Evolutionary conservation across 495 filamentous ascomycete species (phyloP).

Genomic region (Aspergillus wentii): DNA sequence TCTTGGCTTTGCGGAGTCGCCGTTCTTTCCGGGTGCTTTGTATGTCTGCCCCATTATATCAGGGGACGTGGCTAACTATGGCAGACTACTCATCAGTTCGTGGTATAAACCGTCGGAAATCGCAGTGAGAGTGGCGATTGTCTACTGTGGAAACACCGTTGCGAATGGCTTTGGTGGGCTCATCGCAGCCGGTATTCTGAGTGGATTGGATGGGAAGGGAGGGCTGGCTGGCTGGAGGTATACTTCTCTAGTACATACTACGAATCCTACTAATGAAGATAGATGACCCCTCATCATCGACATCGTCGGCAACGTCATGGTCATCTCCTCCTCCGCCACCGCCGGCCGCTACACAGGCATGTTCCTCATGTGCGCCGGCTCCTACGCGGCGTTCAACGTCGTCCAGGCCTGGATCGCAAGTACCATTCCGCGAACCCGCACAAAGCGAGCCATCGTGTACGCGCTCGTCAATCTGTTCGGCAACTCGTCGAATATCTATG

Average conservation of each 20-base stretch:
- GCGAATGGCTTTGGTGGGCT: conserved; percentile 21
- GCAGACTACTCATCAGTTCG: conserved; percentile 13
- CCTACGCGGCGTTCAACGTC: conserved; percentile 20
- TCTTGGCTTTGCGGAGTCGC: conserved; percentile 42
- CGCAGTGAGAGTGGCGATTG: conserved; percentile 15
- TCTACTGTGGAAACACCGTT: conserved; percentile 19
- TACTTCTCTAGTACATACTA: too few species aligned
- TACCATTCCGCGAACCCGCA: conserved; percentile 14
- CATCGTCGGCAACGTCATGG: conserved; percentile 15
- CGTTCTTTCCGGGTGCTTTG: conserved; percentile 39
- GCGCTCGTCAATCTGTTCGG: conserved; percentile 19
- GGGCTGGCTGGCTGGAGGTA: conserved; percentile 17
- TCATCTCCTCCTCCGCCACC: conserved; percentile 11
- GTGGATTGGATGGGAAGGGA: conserved; percentile 10
- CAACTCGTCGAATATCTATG: conserved; percentile 19
- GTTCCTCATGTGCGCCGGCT: conserved; percentile 21
- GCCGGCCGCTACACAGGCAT: conserved; percentile 16
- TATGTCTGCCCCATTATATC: conserved; percentile 21
- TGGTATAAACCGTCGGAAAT: conserved; percentile 21
- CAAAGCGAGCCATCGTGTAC: conserved; percentile 17
- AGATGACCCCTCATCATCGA: conserved; percentile 9
- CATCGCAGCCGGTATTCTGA: conserved; percentile 14
- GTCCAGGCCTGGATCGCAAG: conserved; percentile 17
- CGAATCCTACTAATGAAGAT: too few species aligned
- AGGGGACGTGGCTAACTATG: neutral